Base-by-base conservation (phyloP, 2,329 filamentous ascomycete species). In the Fusarium sp. region DNA sequence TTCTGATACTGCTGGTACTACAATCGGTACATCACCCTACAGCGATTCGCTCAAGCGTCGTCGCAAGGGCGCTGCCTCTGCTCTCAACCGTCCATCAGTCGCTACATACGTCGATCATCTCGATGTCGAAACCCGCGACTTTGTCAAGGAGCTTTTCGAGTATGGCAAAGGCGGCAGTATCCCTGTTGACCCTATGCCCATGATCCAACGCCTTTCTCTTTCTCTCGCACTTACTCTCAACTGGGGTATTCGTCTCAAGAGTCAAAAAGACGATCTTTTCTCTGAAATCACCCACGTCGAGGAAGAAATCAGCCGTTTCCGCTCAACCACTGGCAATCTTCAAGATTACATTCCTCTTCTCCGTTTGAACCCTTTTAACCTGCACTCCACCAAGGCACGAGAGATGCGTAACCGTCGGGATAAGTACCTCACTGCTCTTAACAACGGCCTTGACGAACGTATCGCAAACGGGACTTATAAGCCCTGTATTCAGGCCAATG, bases 11-110 rank as follows among this genome's bases (percentile, higher is more conserved):
- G 88, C 90, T 2, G 90, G 90, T 10, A 92, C 90, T 2, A 93
- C 91, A 0, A 92, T 93, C 63, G 91, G 91, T 1, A 93, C 91
- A 0, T 90, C 89, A 2, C 91, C 91, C 0, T 93, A 91, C 77
- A 90, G 87, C 60, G 90, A 92, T 7, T 90, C 88, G 1, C 80
- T 92, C 33, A 92, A 92, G 79, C 84, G 89, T 9, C 84, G 90
- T 38, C 85, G 90, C 64, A 92, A 92, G 79, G 90, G 89, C 21
- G 90, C 90, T 3, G 90, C 90, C 0, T 88, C 89, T 7, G 90
- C 91, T 3, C 82, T 92, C 23, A 92, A 92, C 79, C 88, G 90
- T 53, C 90, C 90, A 0, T 89, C 89, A 0, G 88, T 92, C 3
- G 86, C 88, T 9, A 90, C 87, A 0, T 92, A 92, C 71, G 84